A percentile compares a stretch with the other conserved stretches of the same genome.
Evolutionary conservation across 441 rosid species (phyloP).

Genomic region (Erodium trifolium): DNA sequence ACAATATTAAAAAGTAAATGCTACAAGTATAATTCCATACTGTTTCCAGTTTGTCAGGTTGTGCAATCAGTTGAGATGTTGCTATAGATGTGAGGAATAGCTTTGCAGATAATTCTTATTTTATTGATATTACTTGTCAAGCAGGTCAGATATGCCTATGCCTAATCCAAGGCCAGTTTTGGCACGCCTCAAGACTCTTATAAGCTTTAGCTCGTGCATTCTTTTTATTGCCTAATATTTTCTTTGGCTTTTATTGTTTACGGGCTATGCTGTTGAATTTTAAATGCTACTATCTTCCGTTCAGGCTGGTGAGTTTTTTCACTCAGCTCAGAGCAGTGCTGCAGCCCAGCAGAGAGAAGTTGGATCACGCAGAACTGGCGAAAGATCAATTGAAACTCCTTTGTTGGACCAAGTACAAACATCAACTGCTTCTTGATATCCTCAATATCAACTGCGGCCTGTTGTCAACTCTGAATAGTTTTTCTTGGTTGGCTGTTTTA

Average conservation of each 20-base stretch:
- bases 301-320: constrained; percentile 72
- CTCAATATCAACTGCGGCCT: background rate
- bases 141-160: background rate
- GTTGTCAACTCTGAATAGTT: background rate
- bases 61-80: background rate
- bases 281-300: background rate
- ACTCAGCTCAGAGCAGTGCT: constrained; percentile 58
- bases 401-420: constrained; percentile 50
- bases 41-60: background rate
- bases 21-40: background rate
- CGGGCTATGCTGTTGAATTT: background rate
- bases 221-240: background rate
- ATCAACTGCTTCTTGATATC: background rate
- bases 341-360: constrained; percentile 60
- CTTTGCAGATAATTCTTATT: background rate
- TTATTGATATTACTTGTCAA: too few species aligned
- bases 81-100: constrained; percentile 1
- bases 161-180: background rate
- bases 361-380: constrained; percentile 43
- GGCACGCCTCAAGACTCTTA: background rate
- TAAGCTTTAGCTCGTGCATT: background rate
- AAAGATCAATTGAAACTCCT: constrained; percentile 68
- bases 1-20: background rate
- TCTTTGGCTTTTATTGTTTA: background rate
- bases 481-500: constrained; percentile 16